phyloP scores from a whole-genome alignment of 805 yeast genomes.

The Kuraishia hungarica region DNA sequence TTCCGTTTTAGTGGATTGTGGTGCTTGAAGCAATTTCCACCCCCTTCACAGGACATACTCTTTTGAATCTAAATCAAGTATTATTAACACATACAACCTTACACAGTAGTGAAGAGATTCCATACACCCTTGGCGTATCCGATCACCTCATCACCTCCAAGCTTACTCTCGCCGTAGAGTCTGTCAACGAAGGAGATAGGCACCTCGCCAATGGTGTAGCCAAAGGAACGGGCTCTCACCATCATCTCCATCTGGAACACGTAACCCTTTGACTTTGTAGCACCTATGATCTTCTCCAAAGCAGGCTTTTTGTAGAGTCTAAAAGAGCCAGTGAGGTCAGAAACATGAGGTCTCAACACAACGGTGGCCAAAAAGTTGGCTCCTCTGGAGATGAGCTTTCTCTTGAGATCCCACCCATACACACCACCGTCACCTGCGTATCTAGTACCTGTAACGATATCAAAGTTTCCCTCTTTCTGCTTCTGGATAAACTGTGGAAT shows the following conservation, averaged over 20 bases:
- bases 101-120: constrained; percentile 57
- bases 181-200: constrained; percentile 76
- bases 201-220: constrained; percentile 69
- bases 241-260: constrained; percentile 88
- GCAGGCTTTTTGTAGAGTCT: constrained; percentile 67
- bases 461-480: constrained; percentile 43
- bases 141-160: constrained; percentile 76
- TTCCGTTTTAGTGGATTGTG: too few species aligned
- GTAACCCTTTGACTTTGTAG: constrained; percentile 67
- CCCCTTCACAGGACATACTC: too few species aligned
- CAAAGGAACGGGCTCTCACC: constrained; percentile 71
- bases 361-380: constrained; percentile 73
- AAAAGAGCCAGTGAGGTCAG: constrained; percentile 72
- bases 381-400: constrained; percentile 70
- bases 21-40: too few species aligned
- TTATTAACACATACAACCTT: constrained; percentile 6
- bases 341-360: constrained; percentile 61
- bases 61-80: background rate
- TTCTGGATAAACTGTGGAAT: constrained; percentile 66
- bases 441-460: constrained; percentile 49
- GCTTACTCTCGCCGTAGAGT: constrained; percentile 68
- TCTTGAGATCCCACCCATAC: constrained; percentile 76
- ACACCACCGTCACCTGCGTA: constrained; percentile 80
- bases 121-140: constrained; percentile 74
- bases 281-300: constrained; percentile 55